Evolutionary conservation across 1,139 yeast species (phyloP), one percentile per base, ranked within the genome.

Genomic region (Sugiyamaella novakii): DNA sequence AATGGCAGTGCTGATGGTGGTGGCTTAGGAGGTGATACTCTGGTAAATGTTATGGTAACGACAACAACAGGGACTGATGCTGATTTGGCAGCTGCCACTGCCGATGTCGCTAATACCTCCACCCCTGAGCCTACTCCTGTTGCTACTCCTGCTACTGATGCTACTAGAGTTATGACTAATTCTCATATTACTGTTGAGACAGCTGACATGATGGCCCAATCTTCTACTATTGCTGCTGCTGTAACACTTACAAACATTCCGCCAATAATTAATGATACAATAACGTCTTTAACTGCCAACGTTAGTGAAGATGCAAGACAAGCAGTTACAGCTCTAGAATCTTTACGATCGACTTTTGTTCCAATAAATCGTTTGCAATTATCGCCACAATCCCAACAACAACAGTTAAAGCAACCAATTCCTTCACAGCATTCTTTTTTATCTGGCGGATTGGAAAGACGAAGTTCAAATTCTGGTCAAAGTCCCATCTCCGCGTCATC

Each of bases 81-180:
- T 8, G 40, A 12, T 15, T 36, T 36, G 19, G 40, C 40, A n/a
- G 30, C 30, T 8, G 40, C 40, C 3, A 12, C 29, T n/a, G 40
- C 40, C 4, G 40, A 36, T 14, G 40, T 36, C 3, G 40, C 40
- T 22, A 30, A 11, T 22, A 38, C 34, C 11, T 15, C 33, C 10
- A 38, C 43, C 25, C 33, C 43, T 3, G 43, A 38, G 5, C 33
- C 34, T 2, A 38, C 34, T 14, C 34, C 43, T 15, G 34, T 19
- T 5, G 34, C 31, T 4, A 38, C 43, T 3, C 34, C 43, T 11
- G 14, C 17, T 7, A 25, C 43, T 15, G 43, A n/a, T 5, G 43
- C 31, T 7, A 38, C 43, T 3, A 30, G 31, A 3, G 14, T 14
- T 7, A 25, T 17, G 12, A n/a, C 31, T 12, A 29, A 10, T 25